These are phyloP conservation scores for Alternaria brassicae DNA, from an alignment of 2,329 filamentous ascomycete species.

Conservation along the genomic window DNA sequence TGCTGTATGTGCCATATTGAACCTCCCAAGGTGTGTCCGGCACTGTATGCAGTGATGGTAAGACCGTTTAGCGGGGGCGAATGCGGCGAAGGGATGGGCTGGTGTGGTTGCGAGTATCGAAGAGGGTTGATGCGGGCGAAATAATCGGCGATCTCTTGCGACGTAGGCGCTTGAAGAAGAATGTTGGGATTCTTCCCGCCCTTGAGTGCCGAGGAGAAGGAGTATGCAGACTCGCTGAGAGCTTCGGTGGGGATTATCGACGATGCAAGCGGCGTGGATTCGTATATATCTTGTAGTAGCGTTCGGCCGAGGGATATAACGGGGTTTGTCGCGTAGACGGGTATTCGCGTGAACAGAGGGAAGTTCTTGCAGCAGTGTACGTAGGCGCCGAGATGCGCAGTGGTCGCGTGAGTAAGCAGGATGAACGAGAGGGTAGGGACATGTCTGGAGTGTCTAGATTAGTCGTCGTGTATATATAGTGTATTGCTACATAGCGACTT, in stretches of 20 bases:
- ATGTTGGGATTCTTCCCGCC: constrained; percentile 56
- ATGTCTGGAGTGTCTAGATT: constrained; percentile 64
- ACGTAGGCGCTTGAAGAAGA: constrained; percentile 72
- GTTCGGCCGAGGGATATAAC: constrained; percentile 93
- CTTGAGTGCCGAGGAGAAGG: constrained; percentile 61
- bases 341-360: constrained; percentile 87
- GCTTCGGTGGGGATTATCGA: constrained; percentile 78
- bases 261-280: constrained; percentile 84
- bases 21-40: constrained; percentile 92
- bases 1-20: constrained; percentile 99
- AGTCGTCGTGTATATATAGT: constrained; percentile 19
- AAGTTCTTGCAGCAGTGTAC: constrained; percentile 98
- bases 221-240: constrained; percentile 69
- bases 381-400: constrained; percentile 89
- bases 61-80: constrained; percentile 89
- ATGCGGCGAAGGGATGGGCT: constrained; percentile 84
- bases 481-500: constrained; percentile 17
- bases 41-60: constrained; percentile 95
- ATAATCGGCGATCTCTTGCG: constrained; percentile 89
- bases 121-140: constrained; percentile 89
- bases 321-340: constrained; percentile 91
- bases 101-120: constrained; percentile 96
- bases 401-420: constrained; percentile 91
- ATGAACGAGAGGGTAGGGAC: constrained; percentile 91
- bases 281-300: constrained; percentile 88